Evolutionary conservation across 2,329 filamentous ascomycete genomes (phyloP).

Genomic region (Arachnomyces sp.): DNA sequence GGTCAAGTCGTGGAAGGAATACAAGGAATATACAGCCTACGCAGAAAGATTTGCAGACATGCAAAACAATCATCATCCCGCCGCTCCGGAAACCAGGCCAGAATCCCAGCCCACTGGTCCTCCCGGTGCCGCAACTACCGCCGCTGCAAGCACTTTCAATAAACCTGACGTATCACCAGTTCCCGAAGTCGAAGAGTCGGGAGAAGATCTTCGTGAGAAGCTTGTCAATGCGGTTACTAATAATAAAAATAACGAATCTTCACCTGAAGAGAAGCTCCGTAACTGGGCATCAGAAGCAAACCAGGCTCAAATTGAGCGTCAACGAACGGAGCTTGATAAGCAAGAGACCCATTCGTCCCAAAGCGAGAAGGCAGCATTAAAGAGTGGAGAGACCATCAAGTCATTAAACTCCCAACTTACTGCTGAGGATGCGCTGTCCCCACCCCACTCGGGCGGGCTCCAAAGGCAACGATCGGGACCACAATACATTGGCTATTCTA

Average conservation of each 20-base stretch:
- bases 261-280: slow-evolving; percentile 28
- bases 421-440: slow-evolving; percentile 16
- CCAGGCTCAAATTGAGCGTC: slow-evolving; percentile 26
- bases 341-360: slow-evolving; percentile 25
- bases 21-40: slow-evolving; percentile 76
- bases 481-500: slow-evolving; percentile 31
- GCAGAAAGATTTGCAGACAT: slow-evolving; percentile 65
- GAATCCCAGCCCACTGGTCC: slow-evolving; percentile 25
- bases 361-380: slow-evolving; percentile 39
- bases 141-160: slow-evolving; percentile 17
- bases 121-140: slow-evolving; percentile 25
- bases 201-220: slow-evolving; percentile 25
- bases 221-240: slow-evolving; percentile 17
- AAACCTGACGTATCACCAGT: slow-evolving; percentile 19
- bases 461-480: slow-evolving; percentile 25
- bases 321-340: slow-evolving; percentile 23
- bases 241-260: slow-evolving; percentile 11
- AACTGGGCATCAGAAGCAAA: slow-evolving; percentile 26
- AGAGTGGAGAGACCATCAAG: slow-evolving; percentile 19
- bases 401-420: slow-evolving; percentile 18
- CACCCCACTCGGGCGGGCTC: slow-evolving; percentile 19
- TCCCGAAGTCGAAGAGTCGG: slow-evolving; percentile 23
- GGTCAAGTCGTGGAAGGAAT: slow-evolving; percentile 87
- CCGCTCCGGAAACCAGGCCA: slow-evolving; percentile 34
- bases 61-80: slow-evolving; percentile 49